Conservation (phyloP, 2,329 filamentous ascomycete species). For the Fusarium oligoseptatum region DNA sequence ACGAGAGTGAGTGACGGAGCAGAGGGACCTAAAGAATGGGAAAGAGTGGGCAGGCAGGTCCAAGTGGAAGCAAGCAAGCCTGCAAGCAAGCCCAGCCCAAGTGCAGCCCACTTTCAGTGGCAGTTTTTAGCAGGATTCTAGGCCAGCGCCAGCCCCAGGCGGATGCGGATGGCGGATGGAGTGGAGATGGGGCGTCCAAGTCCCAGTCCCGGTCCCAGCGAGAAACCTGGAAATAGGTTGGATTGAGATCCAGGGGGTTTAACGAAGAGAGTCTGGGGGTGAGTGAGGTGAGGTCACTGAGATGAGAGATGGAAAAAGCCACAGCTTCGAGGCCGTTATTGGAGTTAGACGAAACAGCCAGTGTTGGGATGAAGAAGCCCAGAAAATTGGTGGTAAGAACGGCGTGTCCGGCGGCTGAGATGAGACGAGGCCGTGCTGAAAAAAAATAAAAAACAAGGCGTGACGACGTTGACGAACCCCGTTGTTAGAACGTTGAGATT, state of each 20-base stretch:
- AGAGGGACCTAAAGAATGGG: constrained; percentile 17
- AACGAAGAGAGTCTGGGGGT: constrained; percentile 7
- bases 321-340: not conserved
- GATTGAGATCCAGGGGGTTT: not conserved
- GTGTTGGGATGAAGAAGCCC: constrained; percentile 22
- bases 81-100: not conserved
- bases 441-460: not conserved
- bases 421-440: constrained; percentile 15
- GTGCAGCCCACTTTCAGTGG: constrained; percentile 39
- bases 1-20: constrained; percentile 23
- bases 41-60: constrained; percentile 30
- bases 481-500: not conserved
- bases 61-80: too few species aligned
- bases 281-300: constrained; percentile 37
- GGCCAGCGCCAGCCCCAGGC: constrained; percentile 41
- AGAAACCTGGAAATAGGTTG: constrained; percentile 37
- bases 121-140: constrained; percentile 44
- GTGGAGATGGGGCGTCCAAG: constrained; percentile 25
- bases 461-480: constrained; percentile 21
- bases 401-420: constrained; percentile 23
- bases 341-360: not conserved
- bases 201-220: constrained; percentile 23
- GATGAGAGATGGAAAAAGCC: not conserved
- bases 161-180: constrained; percentile 10
- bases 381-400: constrained; percentile 28